Base-by-base conservation (phyloP, 202 grass and related monocot species). In the Setaria italica region DNA sequence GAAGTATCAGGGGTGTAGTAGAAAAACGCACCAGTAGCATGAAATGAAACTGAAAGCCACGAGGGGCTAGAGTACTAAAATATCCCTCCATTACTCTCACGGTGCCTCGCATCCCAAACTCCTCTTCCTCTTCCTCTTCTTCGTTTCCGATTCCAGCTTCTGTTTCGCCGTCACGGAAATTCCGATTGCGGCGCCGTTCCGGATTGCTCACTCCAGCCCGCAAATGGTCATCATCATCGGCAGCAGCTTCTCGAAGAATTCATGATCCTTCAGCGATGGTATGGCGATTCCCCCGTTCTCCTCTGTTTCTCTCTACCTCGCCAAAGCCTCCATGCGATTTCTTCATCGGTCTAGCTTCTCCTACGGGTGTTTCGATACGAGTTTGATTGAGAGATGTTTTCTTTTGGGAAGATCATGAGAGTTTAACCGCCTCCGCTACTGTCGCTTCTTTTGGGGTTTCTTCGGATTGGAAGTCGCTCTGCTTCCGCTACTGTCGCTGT, bases 191-290 rank as follows among this genome's bases (percentile, higher is more conserved):
- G 58, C 66, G 74, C 65, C 7, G 47, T 42, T 2, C 48, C 19
- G 29, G 63, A 59, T 42, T 58, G 55, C 65, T 39, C 59, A 32
- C 57, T 11, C 57, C 39, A 8, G 30, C 2, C 21, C 13, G 9
- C 76, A 69, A 35, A 82, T 88, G 89, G 13, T 88, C 73, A 4
- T 19, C 47, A 7, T 5, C 34, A 37, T 13, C 25, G 6, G 66
- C n/a, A 4, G 72, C 39, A 42, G 11, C 62, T 66, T 49, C 49
- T 51, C 32, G 6, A 19, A 35, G 49, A 45, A 62, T 15, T 74
- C 32, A 17, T 85, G 65, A 91, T 82, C 86, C 72, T 79, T 63
- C 57, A 57, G 21, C 57, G 34, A 91, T 91, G 89, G 89, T 91
- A 91, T 46, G 54, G 51, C 53, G 72, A 73, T 80, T 78, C 72